Base-by-base conservation (phyloP, 495 filamentous ascomycete genomes). In the Trichoderma erinaceum region DNA sequence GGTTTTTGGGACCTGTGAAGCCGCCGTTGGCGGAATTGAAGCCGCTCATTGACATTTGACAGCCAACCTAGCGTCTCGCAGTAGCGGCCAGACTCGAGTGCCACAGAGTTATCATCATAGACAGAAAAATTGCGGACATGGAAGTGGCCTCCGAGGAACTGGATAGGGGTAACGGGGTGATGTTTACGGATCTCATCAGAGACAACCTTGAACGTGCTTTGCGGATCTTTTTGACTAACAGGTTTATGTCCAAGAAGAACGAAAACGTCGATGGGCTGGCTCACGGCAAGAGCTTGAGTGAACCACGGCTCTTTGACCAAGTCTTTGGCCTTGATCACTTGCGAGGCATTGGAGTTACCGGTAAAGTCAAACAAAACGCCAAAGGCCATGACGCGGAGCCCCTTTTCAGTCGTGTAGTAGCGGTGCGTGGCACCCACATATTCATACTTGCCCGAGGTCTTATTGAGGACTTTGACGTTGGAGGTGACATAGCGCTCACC, bases 51-150 rank as follows among this genome's bases (percentile, higher is more conserved):
- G 90, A 92, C 78, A 91, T 95, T 91, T 11, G 90, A 92, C 78
- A 91, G 82, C 79, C 92, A 95, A 8, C 92, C 92, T 25, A 93
- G 83, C 41, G 92, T 94, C 77, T 96, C 92, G 83, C 93, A 92
- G 75, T 93, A 96, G 15, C 91, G 86, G 43, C 92, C 92, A 67
- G 90, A 93, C 64, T 92, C 90, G 23, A 95, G 78, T 3, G 85
- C 90, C 61, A 85, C 88, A 4, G 89, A 87, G 69, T 86, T 89
- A 64, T 81, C 76, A 70, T 95, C 92, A 71, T 87, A 92, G 64
- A 85, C 83, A 25, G 80, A 84, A 77, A 89, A 95, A 71, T 96
- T 90, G 35, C 92, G 84, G 68, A 93, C 89, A 75, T 96, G 92
- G 64, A 83, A 84, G 73, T 96, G 92, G 2, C 92, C 92, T 41